phyloP scores from a whole-genome alignment of 768 basidiomycete genomes.

The Trametes cingulata region DNA sequence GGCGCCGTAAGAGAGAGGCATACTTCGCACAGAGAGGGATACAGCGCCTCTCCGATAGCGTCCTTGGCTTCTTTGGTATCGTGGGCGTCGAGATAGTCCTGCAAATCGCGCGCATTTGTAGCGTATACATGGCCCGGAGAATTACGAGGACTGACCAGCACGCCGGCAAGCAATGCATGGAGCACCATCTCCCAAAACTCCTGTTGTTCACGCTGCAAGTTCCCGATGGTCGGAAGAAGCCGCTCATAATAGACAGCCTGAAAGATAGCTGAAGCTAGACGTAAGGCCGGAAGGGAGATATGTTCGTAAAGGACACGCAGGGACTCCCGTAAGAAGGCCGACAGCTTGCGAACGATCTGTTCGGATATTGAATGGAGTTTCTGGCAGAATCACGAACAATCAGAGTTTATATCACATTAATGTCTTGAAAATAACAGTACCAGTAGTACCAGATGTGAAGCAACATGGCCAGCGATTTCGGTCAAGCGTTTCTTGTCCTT shows the following conservation, averaged over 20 bases:
- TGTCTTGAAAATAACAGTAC: conserved; percentile 37
- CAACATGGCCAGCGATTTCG: conserved; percentile 41
- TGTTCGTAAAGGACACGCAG: conserved; percentile 47
- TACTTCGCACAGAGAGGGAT: conserved; percentile 38
- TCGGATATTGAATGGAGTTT: conserved; percentile 40
- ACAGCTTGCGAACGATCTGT: conserved; percentile 40
- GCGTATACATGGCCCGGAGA: neutral
- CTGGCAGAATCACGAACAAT: no score
- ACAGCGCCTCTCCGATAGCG: conserved; percentile 31
- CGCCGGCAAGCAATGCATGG: conserved; percentile 51
- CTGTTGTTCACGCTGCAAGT: conserved; percentile 24
- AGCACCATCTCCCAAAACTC: conserved; percentile 48
- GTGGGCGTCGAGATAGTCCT: conserved; percentile 34
- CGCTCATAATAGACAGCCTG: conserved; percentile 41
- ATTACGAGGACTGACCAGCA: conserved; percentile 40
- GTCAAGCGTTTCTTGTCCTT: conserved; percentile 31
- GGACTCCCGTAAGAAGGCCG: conserved; percentile 42
- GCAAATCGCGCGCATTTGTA: neutral
- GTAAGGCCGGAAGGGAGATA: conserved; percentile 41
- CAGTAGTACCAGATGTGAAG: conserved; percentile 45
- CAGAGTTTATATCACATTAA: no score
- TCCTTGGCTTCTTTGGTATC: conserved; percentile 26
- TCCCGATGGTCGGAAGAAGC: conserved; percentile 31
- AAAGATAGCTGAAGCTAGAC: conserved; percentile 44
- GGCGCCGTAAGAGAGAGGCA: conserved; percentile 35